These are phyloP conservation scores for Rhynchospora pubera DNA, from an alignment of 176 grass and related monocot species.

Conservation along the genomic window DNA sequence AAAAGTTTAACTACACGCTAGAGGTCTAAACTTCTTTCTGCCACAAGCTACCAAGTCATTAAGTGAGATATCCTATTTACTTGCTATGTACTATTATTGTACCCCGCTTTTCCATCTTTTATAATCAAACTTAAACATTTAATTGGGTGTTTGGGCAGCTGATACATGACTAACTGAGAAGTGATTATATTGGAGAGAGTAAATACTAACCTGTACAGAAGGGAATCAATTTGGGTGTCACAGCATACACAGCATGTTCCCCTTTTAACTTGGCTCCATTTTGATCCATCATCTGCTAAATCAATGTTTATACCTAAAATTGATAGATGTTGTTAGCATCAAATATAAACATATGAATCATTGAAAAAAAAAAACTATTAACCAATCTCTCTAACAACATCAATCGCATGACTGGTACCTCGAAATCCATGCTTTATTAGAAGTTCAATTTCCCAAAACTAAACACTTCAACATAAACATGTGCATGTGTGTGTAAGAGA, in stretches of 20 bases:
- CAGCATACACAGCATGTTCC: conserved; percentile 96
- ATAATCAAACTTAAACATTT: background rate
- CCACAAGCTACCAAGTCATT: background rate
- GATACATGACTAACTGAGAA: too few relatives aligned
- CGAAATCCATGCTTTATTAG: background rate
- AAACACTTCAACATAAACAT: background rate
- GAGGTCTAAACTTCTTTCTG: background rate
- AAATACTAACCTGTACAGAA: conserved; percentile 73
- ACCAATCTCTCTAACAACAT: background rate
- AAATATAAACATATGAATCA: conserved; percentile 17
- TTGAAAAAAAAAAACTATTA: background rate
- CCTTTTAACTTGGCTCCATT: conserved; percentile 89
- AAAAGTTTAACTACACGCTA: background rate
- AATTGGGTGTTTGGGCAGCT: background rate
- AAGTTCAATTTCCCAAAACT: background rate
- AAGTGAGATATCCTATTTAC: background rate
- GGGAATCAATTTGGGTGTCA: conserved; percentile 78
- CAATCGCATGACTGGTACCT: background rate
- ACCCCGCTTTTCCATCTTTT: background rate
- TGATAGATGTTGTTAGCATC: background rate
- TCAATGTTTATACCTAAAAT: conserved; percentile 39
- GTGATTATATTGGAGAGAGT: background rate
- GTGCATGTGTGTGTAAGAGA: background rate
- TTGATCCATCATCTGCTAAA: conserved; percentile 60
- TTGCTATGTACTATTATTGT: background rate